Base-by-base conservation (phyloP, 108 stramenopile genomes). In the Ochromonas danica region DNA sequence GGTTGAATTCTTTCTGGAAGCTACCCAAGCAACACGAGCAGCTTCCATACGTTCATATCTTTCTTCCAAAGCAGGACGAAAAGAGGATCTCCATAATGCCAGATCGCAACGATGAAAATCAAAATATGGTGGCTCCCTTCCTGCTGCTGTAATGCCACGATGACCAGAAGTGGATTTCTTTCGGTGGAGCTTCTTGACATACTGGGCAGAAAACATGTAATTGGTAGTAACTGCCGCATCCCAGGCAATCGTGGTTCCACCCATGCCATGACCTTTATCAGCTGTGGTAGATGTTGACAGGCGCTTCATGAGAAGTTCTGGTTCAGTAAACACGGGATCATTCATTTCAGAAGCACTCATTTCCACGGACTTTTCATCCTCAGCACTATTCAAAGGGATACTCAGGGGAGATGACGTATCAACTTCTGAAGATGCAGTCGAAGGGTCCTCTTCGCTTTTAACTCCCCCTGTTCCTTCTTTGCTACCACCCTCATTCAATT, bases 51-150 rank as follows among this genome's bases (percentile, higher is more conserved):
- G 25, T 35, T 14, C 6, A 57, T 45, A 27, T 27, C 43, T 27
- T 75, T 75, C 72, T 75, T 75, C 72, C 31, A 75, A 57, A 14
- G 27, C 72, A 75, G 72, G 72, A 36, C 72, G 72, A 41, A 75
- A 75, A 45, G 14, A 35, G 6, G 40, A 3, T 60, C 72, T 38
- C 72, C 72, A 75, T 28, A 57, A 31, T 6, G 43, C 36, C 6
- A 75, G 6, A 41, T 75, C 72, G 6, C 10, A 6, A 57, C 72
- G 72, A 31, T 75, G 22, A 60, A 75, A 75, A 38, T 38, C 10
- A 6, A 67, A 67, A n/a, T n/a, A n/a, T n/a, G n/a, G n/a, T n/a
- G n/a, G n/a, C n/a, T n/a, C n/a, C n/a, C n/a, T n/a, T 31, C 25
- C 72, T 14, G 10, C 51, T 35, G 3, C 38, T 31, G 3, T 75